Base-by-base conservation (phyloP, 768 basidiomycete species). In the Cantharellus anzutake region DNA sequence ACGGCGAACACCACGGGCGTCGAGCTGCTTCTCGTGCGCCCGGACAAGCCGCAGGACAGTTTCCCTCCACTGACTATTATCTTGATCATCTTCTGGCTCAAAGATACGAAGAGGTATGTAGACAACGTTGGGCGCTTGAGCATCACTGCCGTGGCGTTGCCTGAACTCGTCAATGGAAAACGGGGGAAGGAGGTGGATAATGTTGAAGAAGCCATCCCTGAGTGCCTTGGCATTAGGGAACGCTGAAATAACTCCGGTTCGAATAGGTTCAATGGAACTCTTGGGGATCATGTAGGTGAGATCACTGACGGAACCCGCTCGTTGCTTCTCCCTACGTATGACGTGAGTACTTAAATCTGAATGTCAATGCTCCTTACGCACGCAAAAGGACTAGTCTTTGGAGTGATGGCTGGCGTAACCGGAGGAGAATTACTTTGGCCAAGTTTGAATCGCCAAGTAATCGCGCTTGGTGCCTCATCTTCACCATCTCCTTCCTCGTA, bases 391-490 rank as follows among this genome's bases (percentile, higher is more conserved):
- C 64, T 56, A 59, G 60, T 61, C 65, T 48, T 48, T 34, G 73
- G 70, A 53, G 86, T 73, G 38, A 67, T 50, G 53, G 78, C 78
- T 59, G 90, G 91, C 2, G 91, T 93, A 3, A 85, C 76, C 0
- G 89, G 89, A 40, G 86, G 85, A 16, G 86, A 86, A 68, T 86
- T 85, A 0, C 86, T 83, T 67, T 83, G 84, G 51, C 90, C 87
- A 51, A 98, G 78, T 69, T 91, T 93, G 80, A 99, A 99, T 44
- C 88, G 80, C 96, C 96, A 98, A 3, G 83, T 89, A 35, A 94
- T 77, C 56, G 86, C 79, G 63, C 79, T 77, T 7, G 87, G 84
- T 2, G 79, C 77, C 62, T 92, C 89, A 39, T 84, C 87, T 62
- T 89, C 87, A 20, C 80, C 78, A 66, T 93, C 87, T 3, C 90